Evolutionary conservation across 495 filamentous ascomycete genomes (phyloP).

Genomic region (Neurospora tetrasperma): DNA sequence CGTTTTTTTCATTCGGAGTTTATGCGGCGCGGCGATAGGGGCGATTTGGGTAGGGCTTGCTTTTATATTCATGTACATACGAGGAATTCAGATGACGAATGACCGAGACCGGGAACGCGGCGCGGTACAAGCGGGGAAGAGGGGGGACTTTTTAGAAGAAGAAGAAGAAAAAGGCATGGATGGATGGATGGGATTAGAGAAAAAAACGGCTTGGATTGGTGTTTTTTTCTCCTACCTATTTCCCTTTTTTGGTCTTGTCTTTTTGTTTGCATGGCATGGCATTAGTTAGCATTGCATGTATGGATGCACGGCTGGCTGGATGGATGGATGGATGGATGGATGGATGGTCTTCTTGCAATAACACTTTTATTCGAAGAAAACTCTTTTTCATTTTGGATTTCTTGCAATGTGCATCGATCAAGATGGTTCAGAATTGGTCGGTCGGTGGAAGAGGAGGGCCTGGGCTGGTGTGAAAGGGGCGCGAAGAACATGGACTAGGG

Average conservation of each 20-base stretch:
- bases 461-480: too few relatives aligned
- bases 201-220: background rate
- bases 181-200: background rate
- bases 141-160: background rate
- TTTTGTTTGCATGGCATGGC: background rate
- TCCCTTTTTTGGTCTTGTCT: background rate
- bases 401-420: background rate
- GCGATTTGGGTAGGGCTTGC: background rate
- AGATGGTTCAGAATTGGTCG: too few relatives aligned
- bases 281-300: conserved; percentile 1
- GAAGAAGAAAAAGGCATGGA: background rate
- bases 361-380: background rate
- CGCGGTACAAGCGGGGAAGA: background rate
- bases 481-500: too few relatives aligned
- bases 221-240: background rate
- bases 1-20: background rate
- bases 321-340: background rate
- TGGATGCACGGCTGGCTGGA: background rate
- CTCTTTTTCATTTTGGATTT: background rate
- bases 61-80: background rate
- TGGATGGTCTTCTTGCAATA: background rate
- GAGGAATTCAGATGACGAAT: background rate
- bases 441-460: too few relatives aligned
- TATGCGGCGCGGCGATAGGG: background rate
- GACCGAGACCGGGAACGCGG: background rate